Base-by-base conservation (phyloP, 2,329 filamentous ascomycete genomes). In the Sporothrix protearum region DNA sequence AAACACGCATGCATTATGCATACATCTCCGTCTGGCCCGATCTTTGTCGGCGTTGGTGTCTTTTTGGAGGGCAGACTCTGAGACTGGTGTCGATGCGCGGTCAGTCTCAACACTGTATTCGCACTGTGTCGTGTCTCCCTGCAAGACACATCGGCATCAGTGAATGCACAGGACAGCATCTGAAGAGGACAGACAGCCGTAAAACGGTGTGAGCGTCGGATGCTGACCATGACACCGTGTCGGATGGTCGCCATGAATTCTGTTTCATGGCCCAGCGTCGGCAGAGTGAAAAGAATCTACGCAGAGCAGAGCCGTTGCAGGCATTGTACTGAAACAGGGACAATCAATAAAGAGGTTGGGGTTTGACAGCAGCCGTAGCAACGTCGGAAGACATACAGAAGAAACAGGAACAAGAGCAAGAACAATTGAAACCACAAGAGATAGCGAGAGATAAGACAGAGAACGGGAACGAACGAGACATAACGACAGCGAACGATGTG, bases 101-200 rank as follows among this genome's bases (percentile, higher is more conserved):
- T 57, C 28, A 33, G n/a, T n/a, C n/a, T n/a, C n/a, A n/a, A n/a
- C 53, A 57, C 53, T 61, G 57, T 61, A 42, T 63, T n/a, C 14
- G 7, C n/a, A 47, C 39, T 30, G 61, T 45, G n/a, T 12, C 3
- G 16, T 36, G n/a, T n/a, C n/a, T n/a, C n/a, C n/a, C n/a, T n/a
- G n/a, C n/a, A n/a, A 36, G 8, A 36, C 4, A 36, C 33, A 8
- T 3, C 33, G 6, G n/a, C 49, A 53, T n/a, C 49, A 51, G 19
- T 19, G 25, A 7, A 53, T n/a, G n/a, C n/a, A 25, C 49, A 8
- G 2, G 33, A 36, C n/a, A 12, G 14, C n/a, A 53, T 14, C 7
- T 10, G 6, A 28, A 30, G n/a, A 61, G 57, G 57, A 22, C 30
- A 42, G 33, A 33, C n/a, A 8, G 3, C 5, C 3, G 19, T 19